phyloP scores from a whole-genome alignment of 2,329 filamentous ascomycete species.

The Didymella sp. region DNA sequence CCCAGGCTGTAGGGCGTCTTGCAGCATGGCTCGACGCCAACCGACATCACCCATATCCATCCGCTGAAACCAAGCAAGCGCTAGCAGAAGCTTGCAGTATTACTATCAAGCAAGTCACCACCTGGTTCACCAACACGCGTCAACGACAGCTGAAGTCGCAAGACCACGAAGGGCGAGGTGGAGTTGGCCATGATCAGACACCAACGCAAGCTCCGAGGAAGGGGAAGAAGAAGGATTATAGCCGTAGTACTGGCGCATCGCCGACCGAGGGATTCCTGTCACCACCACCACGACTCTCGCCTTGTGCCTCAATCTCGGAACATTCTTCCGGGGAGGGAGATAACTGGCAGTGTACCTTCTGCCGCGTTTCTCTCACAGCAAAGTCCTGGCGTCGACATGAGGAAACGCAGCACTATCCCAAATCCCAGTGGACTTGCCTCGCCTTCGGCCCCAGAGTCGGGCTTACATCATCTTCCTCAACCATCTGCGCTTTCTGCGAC shows the following conservation, averaged over 20 bases:
- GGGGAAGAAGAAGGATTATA: slow-evolving; percentile 50
- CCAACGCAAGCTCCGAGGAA: slow-evolving; percentile 28
- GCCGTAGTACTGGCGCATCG: slow-evolving; percentile 25
- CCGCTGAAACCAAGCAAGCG: slow-evolving; percentile 36
- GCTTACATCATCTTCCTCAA: slow-evolving; percentile 17
- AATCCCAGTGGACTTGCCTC: slow-evolving; percentile 46
- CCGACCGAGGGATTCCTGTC: slow-evolving; percentile 23
- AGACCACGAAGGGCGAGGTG: not conserved
- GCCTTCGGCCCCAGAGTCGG: slow-evolving; percentile 34
- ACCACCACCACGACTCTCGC: slow-evolving; percentile 17
- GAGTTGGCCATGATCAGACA: not conserved
- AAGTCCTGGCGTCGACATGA: slow-evolving; percentile 50
- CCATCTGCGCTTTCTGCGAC: slow-evolving; percentile 43
- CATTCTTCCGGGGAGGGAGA: slow-evolving; percentile 24
- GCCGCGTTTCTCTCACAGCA: slow-evolving; percentile 33
- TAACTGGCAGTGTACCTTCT: slow-evolving; percentile 48
- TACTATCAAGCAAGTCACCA: slow-evolving; percentile 46
- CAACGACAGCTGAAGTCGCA: slow-evolving; percentile 33
- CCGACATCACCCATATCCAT: slow-evolving; percentile 42
- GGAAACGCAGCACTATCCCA: slow-evolving; percentile 46
- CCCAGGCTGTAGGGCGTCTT: slow-evolving; percentile 35
- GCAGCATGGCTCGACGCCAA: slow-evolving; percentile 42
- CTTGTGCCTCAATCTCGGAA: slow-evolving; percentile 8
- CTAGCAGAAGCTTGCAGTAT: slow-evolving; percentile 43
- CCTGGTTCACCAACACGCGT: slow-evolving; percentile 48